Evolutionary conservation across 352 stramenopile species (phyloP).

Genomic region (Phytophthora nicotianae): DNA sequence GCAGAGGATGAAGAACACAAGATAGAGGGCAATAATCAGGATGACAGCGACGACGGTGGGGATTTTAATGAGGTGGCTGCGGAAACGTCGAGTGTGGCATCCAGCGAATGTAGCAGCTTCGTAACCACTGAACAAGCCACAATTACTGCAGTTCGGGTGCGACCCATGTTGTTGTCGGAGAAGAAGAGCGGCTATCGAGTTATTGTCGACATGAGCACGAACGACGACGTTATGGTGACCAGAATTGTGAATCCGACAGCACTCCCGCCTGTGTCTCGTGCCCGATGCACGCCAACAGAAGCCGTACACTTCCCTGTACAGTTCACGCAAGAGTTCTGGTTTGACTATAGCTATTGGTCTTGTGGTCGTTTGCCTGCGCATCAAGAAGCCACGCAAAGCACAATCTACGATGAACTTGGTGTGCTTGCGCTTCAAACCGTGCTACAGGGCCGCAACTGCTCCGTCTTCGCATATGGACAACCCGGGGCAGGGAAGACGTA

Average conservation of each 20-base stretch:
- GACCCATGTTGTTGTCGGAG: conserved; percentile 69
- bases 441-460: conserved; percentile 73
- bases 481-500: conserved; percentile 77
- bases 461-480: conserved; percentile 79
- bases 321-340: conserved; percentile 76
- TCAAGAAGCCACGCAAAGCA: conserved; percentile 50
- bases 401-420: conserved; percentile 66
- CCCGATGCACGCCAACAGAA: neutral
- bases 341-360: conserved; percentile 81
- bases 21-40: conserved; percentile 23
- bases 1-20: conserved; percentile 8
- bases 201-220: conserved; percentile 63
- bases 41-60: conserved; percentile 15
- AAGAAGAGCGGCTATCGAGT: conserved; percentile 58
- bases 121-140: conserved; percentile 44
- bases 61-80: conserved; percentile 26
- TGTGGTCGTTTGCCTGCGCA: conserved; percentile 42
- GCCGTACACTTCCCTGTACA: conserved; percentile 39
- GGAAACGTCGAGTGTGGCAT: conserved; percentile 37
- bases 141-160: conserved; percentile 75
- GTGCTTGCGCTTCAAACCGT: conserved; percentile 58
- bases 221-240: conserved; percentile 46
- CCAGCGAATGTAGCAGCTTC: conserved; percentile 24
- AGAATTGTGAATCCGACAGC: conserved; percentile 66
- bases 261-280: conserved; percentile 17